Evolutionary conservation across 1,284 basidiomycete genomes (phyloP), one percentile per base, ranked within the genome.

Genomic region (Moesziomyces sp.): DNA sequence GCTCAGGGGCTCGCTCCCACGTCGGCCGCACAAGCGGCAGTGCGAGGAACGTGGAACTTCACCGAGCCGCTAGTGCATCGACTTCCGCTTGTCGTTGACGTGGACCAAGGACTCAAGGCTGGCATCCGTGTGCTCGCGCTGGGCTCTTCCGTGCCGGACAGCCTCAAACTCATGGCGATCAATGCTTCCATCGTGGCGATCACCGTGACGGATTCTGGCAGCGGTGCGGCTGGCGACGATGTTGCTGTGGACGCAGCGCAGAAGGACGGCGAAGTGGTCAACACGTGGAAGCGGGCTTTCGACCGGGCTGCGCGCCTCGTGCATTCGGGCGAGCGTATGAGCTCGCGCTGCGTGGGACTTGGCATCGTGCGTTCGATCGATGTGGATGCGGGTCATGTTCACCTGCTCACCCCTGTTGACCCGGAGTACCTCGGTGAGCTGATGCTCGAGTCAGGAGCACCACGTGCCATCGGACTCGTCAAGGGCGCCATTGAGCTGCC

Each of bases 401-500:
- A 81, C 33, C 53, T 83, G 16, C 47, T 82, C 19, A 73, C 76
- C n/a, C 81, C 79, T 5, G 35, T 77, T 86, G 3, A 85, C 86
- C 0, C 91, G 0, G 86, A 79, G 5, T 91, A 91, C 71, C 84
- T 89, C 13, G 48, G 47, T 2, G 44, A 52, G 19, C 18, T 55
- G 4, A 23, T 49, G 46, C 26, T 46, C 9, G 30, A 8, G 44
- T 14, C 40, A 10, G 43, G 33, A 7, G 28, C 93, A 30, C 6
- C 6, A 11, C 6, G 35, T 91, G 1, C 86, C 93, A 16, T 94
- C 7, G 89, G 73, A 45, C 60, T 96, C 1, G 89, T 94, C 40
- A 93, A 92, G 81, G 94, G 94, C 5, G 92, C 92, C 76, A 86
- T 97, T 73, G 93, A 96, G 80, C 85, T 97, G 0, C 94, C 94